Conservation (phyloP, 176 grass and related monocot genomes). For the Saccharum spontaneum region DNA sequence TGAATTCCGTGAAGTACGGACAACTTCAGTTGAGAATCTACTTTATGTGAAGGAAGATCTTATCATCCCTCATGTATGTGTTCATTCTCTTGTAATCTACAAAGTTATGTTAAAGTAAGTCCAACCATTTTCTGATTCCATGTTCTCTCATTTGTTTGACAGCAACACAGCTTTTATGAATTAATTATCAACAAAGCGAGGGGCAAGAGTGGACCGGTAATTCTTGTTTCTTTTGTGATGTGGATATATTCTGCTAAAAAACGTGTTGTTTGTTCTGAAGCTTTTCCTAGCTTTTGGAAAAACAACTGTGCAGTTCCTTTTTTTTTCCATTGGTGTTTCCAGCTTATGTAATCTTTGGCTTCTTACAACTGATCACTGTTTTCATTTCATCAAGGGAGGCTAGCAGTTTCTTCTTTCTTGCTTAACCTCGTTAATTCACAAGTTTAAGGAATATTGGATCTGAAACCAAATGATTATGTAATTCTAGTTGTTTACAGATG, state of each 20-base stretch:
- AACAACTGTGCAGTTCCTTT: background rate
- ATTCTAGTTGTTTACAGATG: background rate
- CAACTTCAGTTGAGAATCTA: constrained; percentile 93
- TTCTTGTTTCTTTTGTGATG: constrained; percentile 19
- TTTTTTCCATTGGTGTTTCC: background rate
- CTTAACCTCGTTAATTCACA: background rate
- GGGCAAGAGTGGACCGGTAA: constrained; percentile 99
- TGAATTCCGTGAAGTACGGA: constrained; percentile 95
- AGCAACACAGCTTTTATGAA: constrained; percentile 99
- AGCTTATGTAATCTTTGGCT: background rate
- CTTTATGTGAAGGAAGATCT: constrained; percentile 99
- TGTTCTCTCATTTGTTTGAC: constrained; percentile 41
- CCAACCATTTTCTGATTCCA: constrained; percentile 10
- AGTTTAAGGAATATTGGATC: background rate
- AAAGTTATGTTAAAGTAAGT: constrained; percentile 20
- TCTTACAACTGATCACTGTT: background rate
- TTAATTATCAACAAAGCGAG: constrained; percentile 98
- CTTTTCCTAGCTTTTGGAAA: background rate
- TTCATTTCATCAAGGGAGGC: background rate
- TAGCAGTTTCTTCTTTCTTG: background rate
- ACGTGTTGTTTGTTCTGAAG: constrained; percentile 1
- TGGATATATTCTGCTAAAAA: background rate
- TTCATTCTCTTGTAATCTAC: constrained; percentile 28
- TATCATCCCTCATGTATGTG: constrained; percentile 92
- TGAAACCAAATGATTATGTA: background rate